Evolutionary conservation across 78 protist species (phyloP).

Genomic region (Pigoraptor vietnamica): DNA sequence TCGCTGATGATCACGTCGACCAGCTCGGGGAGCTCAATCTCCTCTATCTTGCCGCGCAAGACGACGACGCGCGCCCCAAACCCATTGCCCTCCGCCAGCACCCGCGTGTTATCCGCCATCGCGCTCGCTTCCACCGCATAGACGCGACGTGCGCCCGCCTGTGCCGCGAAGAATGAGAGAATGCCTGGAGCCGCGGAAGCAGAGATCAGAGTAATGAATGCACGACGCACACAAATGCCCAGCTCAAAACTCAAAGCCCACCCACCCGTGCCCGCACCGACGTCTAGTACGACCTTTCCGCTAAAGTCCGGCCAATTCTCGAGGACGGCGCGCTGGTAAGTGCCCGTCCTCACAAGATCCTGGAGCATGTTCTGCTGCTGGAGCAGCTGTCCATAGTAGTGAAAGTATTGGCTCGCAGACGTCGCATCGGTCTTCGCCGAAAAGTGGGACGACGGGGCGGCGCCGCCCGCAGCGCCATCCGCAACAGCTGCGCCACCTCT

Average conservation of each 20-base stretch:
- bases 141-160: constrained; percentile 47
- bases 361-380: constrained; percentile 61
- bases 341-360: constrained; percentile 42
- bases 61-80: constrained; percentile 27
- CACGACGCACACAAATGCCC: too few relatives aligned
- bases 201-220: too few relatives aligned
- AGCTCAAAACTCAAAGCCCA: too few relatives aligned
- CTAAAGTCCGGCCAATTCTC: constrained; percentile 33
- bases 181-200: too few relatives aligned
- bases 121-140: constrained; percentile 75
- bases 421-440: neutral
- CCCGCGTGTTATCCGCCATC: constrained; percentile 51
- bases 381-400: constrained; percentile 31
- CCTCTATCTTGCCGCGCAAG: constrained; percentile 45
- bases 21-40: constrained; percentile 19
- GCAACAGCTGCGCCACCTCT: too few relatives aligned
- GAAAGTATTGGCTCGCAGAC: constrained; percentile 33
- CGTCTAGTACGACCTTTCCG: constrained; percentile 33
- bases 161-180: constrained; percentile 37
- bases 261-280: constrained; percentile 48
- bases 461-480: neutral
- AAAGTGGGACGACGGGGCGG: constrained; percentile 5
- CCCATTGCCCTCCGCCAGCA: constrained; percentile 45
- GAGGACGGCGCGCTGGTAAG: constrained; percentile 44
- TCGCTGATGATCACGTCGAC: constrained; percentile 66